Conservation (phyloP, 805 yeast species). For the Wickerhamomyces bovis region DNA sequence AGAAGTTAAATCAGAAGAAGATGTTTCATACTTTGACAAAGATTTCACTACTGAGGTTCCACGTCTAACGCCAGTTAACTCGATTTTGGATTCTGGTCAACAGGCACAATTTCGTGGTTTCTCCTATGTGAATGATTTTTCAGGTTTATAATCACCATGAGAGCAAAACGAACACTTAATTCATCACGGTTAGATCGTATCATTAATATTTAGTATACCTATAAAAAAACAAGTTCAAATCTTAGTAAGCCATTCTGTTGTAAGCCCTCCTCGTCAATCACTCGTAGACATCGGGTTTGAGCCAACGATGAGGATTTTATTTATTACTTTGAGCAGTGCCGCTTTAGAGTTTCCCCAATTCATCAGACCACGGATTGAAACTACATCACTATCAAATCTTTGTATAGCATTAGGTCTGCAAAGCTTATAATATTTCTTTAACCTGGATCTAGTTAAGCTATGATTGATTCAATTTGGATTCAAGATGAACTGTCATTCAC, state of each 20-base stretch:
- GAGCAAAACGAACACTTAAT: background rate
- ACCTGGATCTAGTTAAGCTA: no score
- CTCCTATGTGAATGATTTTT: slow-evolving; percentile 72
- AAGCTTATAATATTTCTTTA: no score
- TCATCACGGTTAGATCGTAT: background rate
- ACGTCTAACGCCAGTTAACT: slow-evolving; percentile 88
- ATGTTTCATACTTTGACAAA: slow-evolving; percentile 87
- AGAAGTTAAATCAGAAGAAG: slow-evolving; percentile 79
- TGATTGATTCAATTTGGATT: no score
- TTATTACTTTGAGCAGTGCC: no score
- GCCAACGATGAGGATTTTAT: no score
- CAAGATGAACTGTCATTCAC: no score
- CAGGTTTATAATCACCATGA: slow-evolving; percentile 27
- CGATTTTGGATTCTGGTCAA: slow-evolving; percentile 75
- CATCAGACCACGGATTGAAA: no score
- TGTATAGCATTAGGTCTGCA: no score
- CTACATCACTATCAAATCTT: no score
- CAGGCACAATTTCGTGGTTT: slow-evolving; percentile 98
- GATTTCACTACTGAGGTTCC: slow-evolving; percentile 95
- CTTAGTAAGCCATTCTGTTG: background rate
- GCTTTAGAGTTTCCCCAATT: no score
- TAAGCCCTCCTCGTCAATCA: no score
- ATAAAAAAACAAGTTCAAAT: background rate
- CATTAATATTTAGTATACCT: background rate
- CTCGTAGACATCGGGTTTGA: no score